Evolutionary conservation across 495 filamentous ascomycete genomes (phyloP), one percentile per base, ranked within the genome.

Genomic region (Aspergillus homomorphus): DNA sequence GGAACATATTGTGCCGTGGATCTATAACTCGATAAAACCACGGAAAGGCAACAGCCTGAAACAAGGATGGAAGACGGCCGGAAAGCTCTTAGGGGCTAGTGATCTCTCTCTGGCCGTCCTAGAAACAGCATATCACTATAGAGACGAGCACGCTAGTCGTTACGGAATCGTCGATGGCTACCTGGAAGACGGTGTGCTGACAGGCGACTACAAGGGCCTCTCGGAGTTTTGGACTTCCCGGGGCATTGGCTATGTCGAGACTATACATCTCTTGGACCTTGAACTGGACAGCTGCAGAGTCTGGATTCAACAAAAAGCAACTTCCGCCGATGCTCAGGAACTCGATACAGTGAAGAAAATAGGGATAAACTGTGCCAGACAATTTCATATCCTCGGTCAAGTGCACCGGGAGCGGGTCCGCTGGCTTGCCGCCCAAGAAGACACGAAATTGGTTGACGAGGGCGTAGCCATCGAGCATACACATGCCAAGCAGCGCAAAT

Each of bases 201-300:
- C 73, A 5, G 66, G 70, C 33, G 76, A 78, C 41, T 90, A 86
- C 65, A 74, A 85, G 28, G 83, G 76, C 4, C 76, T 96, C 18
- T 85, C 88, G 18, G 84, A 89, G 48, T 85, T 89, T 55, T 97
- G 92, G 92, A 95, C 90, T 4, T 89, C 87, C 10, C 63, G 67
- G 21, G 63, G 53, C 45, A 69, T 75, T 46, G 69, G 69, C 12
- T 79, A 78, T 56, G 63, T 66, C 38, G 77, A 78, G 60, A 84
- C 80, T 22, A 73, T 77, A 2, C 84, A 85, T 49, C 55, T 79
- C 20, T 65, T 79, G 45, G 73, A 79, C 52, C 65, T 74, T 51
- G 74, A 79, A 53, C 67, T 78, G 16, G 77, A 77, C 26, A 77
- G 69, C 42, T 73, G 70, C 62, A 73, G 70, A 21, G 66, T 69